Conservation (phyloP, 352 stramenopile species). For the Phytophthora lateralis region DNA sequence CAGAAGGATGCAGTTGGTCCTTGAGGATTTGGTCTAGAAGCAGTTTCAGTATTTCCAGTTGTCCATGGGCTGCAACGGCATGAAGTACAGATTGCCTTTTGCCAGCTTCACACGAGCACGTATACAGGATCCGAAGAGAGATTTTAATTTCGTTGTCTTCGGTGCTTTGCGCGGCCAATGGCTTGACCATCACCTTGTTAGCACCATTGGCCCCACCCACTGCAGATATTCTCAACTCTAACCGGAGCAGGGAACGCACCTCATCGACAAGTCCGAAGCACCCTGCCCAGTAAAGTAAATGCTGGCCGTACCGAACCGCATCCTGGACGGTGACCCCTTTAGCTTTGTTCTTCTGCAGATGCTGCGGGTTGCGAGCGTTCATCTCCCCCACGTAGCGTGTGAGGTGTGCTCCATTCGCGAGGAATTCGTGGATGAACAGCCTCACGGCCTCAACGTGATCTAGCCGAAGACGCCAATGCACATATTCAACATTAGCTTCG, state of each 20-base stretch:
- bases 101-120: conserved; percentile 68
- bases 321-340: conserved; percentile 34
- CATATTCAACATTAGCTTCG: conserved; percentile 35
- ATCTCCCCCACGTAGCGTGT: conserved; percentile 65
- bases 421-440: conserved; percentile 61
- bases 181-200: conserved; percentile 9
- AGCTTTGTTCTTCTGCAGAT: conserved; percentile 20
- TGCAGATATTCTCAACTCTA: conserved; percentile 21
- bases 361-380: conserved; percentile 52
- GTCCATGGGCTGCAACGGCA: conserved; percentile 55
- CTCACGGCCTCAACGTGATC: conserved; percentile 59
- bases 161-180: conserved; percentile 9
- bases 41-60: conserved; percentile 55
- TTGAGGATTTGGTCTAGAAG: conserved; percentile 55
- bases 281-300: conserved; percentile 76
- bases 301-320: conserved; percentile 72
- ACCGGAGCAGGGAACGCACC: conserved; percentile 48
- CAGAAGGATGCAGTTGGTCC: conserved; percentile 41
- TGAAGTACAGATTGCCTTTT: conserved; percentile 74
- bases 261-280: conserved; percentile 71
- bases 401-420: conserved; percentile 44
- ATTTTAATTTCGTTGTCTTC: conserved; percentile 21
- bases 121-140: conserved; percentile 46
- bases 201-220: conserved; percentile 2
- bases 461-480: conserved; percentile 60